Evolutionary conservation across 2,329 filamentous ascomycete species (phyloP).

Genomic region (Pestalotiopsis sp.): DNA sequence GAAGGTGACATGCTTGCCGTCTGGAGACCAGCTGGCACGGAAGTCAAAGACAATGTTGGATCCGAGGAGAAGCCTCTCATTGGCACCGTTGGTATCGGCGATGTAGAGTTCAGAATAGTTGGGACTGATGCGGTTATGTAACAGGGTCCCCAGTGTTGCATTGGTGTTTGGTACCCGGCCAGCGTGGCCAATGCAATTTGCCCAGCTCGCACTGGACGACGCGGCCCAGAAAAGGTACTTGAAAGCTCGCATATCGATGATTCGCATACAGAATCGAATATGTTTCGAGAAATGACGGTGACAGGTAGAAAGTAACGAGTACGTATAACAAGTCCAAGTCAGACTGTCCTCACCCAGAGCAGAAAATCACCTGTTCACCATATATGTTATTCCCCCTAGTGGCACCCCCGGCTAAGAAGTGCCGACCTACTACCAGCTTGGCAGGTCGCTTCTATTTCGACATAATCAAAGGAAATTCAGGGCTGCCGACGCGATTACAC

Average conservation of each 20-base stretch:
- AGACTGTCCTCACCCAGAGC: no score
- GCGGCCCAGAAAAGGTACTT: not conserved
- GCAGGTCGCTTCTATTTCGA: no score
- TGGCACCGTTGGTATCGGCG: conserved; percentile 39
- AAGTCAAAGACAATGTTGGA: conserved; percentile 36
- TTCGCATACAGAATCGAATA: not conserved
- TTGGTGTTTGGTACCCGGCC: not conserved
- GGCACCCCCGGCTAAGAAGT: no score
- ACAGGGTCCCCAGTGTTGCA: not conserved
- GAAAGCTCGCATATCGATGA: not conserved
- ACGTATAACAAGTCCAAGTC: no score
- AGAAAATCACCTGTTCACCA: no score
- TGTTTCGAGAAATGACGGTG: not conserved
- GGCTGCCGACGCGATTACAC: no score
- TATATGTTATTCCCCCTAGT: no score
- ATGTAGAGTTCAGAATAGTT: conserved; percentile 25
- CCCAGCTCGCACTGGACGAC: not conserved
- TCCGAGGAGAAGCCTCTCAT: conserved; percentile 36
- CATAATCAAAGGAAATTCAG: no score
- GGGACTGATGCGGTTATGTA: conserved; percentile 24
- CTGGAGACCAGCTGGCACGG: conserved; percentile 41
- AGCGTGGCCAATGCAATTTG: not conserved
- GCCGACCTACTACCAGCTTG: no score
- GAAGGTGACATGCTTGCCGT: conserved; percentile 43
- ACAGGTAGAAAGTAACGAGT: not conserved